These are phyloP conservation scores for Zygoascus flipseniorum DNA, from an alignment of 805 yeast species.

Conservation along the genomic window DNA sequence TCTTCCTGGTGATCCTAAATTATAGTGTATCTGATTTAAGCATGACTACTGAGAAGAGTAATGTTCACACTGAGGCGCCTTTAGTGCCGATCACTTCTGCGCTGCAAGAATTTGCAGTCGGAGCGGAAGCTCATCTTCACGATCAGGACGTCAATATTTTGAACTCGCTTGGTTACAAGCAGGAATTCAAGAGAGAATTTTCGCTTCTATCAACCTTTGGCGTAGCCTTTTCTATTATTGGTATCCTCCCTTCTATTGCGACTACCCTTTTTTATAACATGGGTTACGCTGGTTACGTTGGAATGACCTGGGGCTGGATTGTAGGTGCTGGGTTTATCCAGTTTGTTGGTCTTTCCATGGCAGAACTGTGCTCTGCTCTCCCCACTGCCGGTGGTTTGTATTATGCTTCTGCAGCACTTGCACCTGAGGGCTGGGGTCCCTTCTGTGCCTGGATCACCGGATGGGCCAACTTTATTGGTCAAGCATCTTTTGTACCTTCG, in stretches of 20 bases:
- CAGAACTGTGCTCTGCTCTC: constrained; percentile 53
- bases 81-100: neutral
- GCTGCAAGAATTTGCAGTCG: neutral
- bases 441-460: constrained; percentile 51
- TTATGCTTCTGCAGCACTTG: constrained; percentile 53
- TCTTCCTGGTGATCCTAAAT: too few relatives aligned
- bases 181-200: constrained; percentile 52
- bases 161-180: constrained; percentile 42
- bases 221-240: constrained; percentile 54
- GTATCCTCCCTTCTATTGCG: constrained; percentile 55
- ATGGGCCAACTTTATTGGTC: constrained; percentile 58
- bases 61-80: neutral
- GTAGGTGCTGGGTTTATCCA: constrained; percentile 46
- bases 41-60: neutral
- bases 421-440: constrained; percentile 45
- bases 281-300: constrained; percentile 33
- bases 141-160: constrained; percentile 6
- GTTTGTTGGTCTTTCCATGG: constrained; percentile 41
- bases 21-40: too few relatives aligned
- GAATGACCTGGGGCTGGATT: constrained; percentile 31
- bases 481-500: constrained; percentile 51
- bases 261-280: constrained; percentile 50
- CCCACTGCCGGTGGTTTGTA: constrained; percentile 63
- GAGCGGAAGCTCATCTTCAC: constrained; percentile 2
- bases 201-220: constrained; percentile 50